Conservation (phyloP, 805 yeast genomes). For the Danielia reshetovae region DNA sequence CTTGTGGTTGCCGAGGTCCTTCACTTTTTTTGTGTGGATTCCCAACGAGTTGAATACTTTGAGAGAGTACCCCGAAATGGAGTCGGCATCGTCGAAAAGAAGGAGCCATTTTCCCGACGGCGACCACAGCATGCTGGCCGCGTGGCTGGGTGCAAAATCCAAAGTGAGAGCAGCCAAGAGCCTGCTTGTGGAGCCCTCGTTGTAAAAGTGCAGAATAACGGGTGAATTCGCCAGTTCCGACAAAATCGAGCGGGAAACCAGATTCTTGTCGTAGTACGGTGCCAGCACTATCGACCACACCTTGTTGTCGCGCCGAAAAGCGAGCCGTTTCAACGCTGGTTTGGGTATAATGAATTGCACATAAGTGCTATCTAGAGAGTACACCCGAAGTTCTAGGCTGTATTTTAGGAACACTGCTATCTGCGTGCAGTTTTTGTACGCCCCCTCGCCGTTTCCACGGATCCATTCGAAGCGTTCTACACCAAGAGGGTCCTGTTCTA, state of each 20-base stretch:
- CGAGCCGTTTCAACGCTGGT: slow-evolving; percentile 21
- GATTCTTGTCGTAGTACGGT: slow-evolving; percentile 16
- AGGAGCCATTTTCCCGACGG: slow-evolving; percentile 32
- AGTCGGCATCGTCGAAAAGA: slow-evolving; percentile 20
- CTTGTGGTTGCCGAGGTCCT: slow-evolving; percentile 3
- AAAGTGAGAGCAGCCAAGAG: slow-evolving; percentile 18
- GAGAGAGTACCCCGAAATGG: slow-evolving; percentile 26
- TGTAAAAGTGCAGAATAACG: slow-evolving; percentile 25
- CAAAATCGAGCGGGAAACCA: slow-evolving; percentile 7
- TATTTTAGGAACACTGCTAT: slow-evolving; percentile 27
- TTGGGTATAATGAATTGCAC: slow-evolving; percentile 29
- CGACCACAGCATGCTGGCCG: slow-evolving; percentile 27
- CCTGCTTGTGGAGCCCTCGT: slow-evolving; percentile 29
- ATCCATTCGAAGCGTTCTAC: slow-evolving; percentile 34
- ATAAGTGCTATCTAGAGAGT: slow-evolving; percentile 35
- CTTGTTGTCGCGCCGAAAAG: slow-evolving; percentile 17
- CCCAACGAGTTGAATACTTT: slow-evolving; percentile 27
- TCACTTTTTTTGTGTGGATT: slow-evolving; percentile 8
- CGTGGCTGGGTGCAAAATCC: slow-evolving; percentile 14
- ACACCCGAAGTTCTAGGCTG: slow-evolving; percentile 27
- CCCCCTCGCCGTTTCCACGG: slow-evolving; percentile 23
- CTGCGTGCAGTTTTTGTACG: slow-evolving; percentile 32
- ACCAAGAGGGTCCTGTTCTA: slow-evolving; percentile 28
- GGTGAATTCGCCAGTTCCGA: slow-evolving; percentile 5
- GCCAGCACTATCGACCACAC: slow-evolving; percentile 33